phyloP scores from a whole-genome alignment of 1,139 yeast genomes.

The Kluyveromyces sp. region DNA sequence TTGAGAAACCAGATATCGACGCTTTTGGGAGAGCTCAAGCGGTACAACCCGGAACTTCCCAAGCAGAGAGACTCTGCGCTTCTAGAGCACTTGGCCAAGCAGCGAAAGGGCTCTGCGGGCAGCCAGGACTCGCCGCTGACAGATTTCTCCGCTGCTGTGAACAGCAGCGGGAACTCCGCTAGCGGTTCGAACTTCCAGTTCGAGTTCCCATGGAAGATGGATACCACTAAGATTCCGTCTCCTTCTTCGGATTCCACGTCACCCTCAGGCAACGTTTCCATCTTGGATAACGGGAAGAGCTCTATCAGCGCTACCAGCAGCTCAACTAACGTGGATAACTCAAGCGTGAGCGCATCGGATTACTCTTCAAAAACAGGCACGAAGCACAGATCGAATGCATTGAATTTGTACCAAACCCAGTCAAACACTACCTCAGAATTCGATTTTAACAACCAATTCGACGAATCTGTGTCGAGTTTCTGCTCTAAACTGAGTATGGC shows the following conservation, averaged over 20 bases:
- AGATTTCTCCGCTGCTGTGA: constrained; percentile 2
- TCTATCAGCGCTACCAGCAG: not conserved
- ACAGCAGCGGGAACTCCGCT: not conserved
- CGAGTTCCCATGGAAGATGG: constrained; percentile 20
- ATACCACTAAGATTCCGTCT: constrained; percentile 5
- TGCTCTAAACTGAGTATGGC: constrained; percentile 71
- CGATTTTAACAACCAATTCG: constrained; percentile 39
- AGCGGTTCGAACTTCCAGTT: constrained; percentile 20
- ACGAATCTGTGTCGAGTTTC: constrained; percentile 50
- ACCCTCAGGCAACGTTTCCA: constrained; percentile 5
- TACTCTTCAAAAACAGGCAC: not conserved
- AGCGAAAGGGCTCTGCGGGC: constrained; percentile 10
- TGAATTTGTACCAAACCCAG: constrained; percentile 5
- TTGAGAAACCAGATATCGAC: constrained; percentile 70
- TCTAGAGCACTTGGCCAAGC: constrained; percentile 22
- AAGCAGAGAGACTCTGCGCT: constrained; percentile 23
- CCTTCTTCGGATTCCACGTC: constrained; percentile 10
- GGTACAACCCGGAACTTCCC: constrained; percentile 41
- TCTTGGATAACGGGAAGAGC: not conserved
- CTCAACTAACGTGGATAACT: not conserved
- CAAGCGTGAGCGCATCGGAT: not conserved
- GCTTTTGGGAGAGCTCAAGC: constrained; percentile 63
- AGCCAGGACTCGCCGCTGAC: not conserved
- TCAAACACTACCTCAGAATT: constrained; percentile 22
- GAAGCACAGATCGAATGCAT: not conserved